Evolutionary conservation across 805 yeast genomes (phyloP), one percentile per base, ranked within the genome.

Genomic region (Citeromyces matritensis): DNA sequence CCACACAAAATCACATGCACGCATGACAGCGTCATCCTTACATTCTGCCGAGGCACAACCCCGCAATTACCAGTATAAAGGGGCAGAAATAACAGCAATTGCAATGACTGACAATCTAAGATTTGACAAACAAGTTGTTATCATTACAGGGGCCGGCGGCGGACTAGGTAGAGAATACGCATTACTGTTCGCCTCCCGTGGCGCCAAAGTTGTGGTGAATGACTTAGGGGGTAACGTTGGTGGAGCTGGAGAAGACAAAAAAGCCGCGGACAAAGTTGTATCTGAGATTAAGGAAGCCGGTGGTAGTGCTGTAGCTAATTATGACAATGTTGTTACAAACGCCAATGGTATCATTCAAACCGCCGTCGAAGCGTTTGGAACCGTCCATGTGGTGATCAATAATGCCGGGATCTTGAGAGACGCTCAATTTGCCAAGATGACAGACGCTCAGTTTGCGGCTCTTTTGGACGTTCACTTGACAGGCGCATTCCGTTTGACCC

Each of bases 71-170:
- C 5, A 17, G 21, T 17, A 17, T 17, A 17, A 17, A 17, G 21
- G 21, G 21, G 21, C 21, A 17, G 21, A 17, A 17, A 17, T 17
- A 17, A 17, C 21, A 17, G 21, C 21, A 17, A 17, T 17, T 17
- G 5, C 21, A 17, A 17, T 17, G 21, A 17, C 21, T 5, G 21
- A 17, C 5, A 17, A 7, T 7, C 49, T 76, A 15, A 48, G 62
- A 24, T 83, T 77, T 47, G 78, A 82, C 45, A 84, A 75, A 44
- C 77, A 80, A 52, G 96, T 88, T 28, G 96, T 88, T 23, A 73
- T 88, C 35, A 74, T 88, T 50, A 88, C 96, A 31, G 98, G 98
- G 23, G 91, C 96, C 30, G 98, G 98, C 40, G 97, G 96, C 42
- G 98, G 97, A 12, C 67, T 88, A 29, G 98, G 98, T 15, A 80